Base-by-base conservation (phyloP, 352 stramenopile species). In the Bremia lactucae region DNA sequence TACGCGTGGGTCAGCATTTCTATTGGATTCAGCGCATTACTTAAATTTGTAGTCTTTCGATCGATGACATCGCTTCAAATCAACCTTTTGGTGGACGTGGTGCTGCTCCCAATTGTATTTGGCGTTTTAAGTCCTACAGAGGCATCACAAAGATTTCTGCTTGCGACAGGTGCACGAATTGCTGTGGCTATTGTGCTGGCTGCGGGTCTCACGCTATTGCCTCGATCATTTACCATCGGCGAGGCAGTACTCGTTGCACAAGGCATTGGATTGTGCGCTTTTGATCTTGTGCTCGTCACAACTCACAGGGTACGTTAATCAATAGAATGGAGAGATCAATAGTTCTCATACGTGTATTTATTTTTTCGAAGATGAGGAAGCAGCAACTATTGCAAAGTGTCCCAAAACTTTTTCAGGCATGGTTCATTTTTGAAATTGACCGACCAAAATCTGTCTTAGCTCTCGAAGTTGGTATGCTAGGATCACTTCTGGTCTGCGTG, bases 191-290 rank as follows among this genome's bases (percentile, higher is more conserved):
- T 46, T 43, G 48, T 77, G 11, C 45, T 87, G 10, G 39, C 48
- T 24, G 68, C 55, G 15, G 75, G 70, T 0, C 46, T 81, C 6
- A 43, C 54, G 7, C 55, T 62, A 3, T 42, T 89, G 4, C 62
- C 62, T 11, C 55, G 64, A 4, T 91, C 79, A 7, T 87, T 92
- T 37, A 92, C 73, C 1, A 36, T 87, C 21, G 76, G 79, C 0
- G 79, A 92, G 51, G 74, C 65, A 7, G 23, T 85, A 29, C 60
- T 91, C 14, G 59, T 86, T 13, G 61, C 73, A 2, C 70, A 91
- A 36, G 68, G 66, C 2, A 21, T 87, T 14, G 61, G 72, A 0
- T 45, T 87, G 33, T 59, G 55, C 11, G 34, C 59, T 4, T 62
- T 78, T 22, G 76, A 91, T 19, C 50, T 77, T 7, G 8, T 65